phyloP scores from a whole-genome alignment of 306 rosid species.

The Carpinus fangiana region DNA sequence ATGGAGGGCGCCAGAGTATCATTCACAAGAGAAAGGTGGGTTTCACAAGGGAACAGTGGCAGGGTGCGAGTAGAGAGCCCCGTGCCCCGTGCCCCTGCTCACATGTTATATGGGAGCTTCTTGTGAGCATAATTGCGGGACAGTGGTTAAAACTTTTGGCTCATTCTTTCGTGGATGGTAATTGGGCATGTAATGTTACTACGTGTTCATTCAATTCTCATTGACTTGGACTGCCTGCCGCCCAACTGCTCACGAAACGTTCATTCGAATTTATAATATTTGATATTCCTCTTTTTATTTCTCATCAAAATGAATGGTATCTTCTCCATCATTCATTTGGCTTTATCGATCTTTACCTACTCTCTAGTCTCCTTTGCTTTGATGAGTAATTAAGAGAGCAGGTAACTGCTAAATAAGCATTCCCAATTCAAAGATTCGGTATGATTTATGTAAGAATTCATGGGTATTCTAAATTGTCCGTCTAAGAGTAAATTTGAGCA shows the following conservation, averaged over 20 bases:
- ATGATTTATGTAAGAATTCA: neutral
- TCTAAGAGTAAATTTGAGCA: too few relatives aligned
- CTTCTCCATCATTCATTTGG: conserved; percentile 7
- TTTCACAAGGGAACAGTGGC: conserved; percentile 47
- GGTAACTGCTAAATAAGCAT: neutral
- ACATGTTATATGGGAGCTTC: conserved; percentile 38
- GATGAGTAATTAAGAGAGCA: neutral
- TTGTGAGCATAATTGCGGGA: conserved; percentile 17
- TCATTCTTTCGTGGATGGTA: neutral
- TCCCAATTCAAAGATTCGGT: neutral
- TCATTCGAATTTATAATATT: neutral
- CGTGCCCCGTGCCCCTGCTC: conserved; percentile 46
- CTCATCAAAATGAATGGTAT: neutral
- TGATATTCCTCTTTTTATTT: neutral
- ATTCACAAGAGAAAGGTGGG: neutral
- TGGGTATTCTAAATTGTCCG: neutral
- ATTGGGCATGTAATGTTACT: neutral
- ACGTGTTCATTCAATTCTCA: neutral
- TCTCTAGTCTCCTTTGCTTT: neutral
- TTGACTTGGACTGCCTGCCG: neutral
- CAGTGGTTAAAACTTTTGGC: neutral
- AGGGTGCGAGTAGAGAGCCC: conserved; percentile 5
- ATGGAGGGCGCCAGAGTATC: neutral
- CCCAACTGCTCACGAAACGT: neutral
- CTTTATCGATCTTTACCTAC: conserved; percentile 13